Percentiles rank a stretch among this genome's conserved stretches.
These are phyloP conservation scores for Dothistroma septosporum DNA, from an alignment of 2,329 filamentous ascomycete species.

Conservation along the genomic window DNA sequence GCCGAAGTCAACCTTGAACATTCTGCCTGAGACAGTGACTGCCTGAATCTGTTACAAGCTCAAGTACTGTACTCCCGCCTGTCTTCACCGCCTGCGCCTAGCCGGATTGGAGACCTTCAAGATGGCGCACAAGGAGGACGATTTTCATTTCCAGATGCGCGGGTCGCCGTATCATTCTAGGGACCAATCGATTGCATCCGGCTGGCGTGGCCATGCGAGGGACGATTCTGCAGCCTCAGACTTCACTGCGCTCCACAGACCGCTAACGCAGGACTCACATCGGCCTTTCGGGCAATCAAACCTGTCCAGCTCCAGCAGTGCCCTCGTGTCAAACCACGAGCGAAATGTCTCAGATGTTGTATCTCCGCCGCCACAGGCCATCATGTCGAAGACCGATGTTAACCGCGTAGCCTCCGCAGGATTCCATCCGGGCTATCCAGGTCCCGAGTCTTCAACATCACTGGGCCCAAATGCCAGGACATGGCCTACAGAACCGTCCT, in stretches of 20 bases:
- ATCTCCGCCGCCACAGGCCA: conserved; percentile 16
- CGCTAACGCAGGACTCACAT: conserved; percentile 12
- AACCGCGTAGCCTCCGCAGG: conserved; percentile 15
- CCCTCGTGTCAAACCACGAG: conserved; percentile 14
- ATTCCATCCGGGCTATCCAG: conserved; percentile 20
- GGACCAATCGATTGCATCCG: conserved; percentile 17
- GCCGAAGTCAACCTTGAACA: not conserved
- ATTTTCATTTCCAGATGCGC: conserved; percentile 19
- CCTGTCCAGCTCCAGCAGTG: conserved; percentile 19
- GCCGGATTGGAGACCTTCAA: not conserved
- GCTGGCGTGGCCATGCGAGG: conserved; percentile 16
- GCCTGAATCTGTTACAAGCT: conserved; percentile 1
- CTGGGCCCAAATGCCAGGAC: conserved; percentile 7
- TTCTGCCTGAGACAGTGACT: not conserved
- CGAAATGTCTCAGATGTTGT: conserved; percentile 12
- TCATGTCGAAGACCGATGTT: conserved; percentile 6
- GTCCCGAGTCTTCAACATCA: conserved; percentile 19
- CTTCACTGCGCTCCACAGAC: conserved; percentile 11
- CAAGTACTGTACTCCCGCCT: not conserved
- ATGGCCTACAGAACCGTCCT: conserved; percentile 11
- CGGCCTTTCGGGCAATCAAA: conserved; percentile 16
- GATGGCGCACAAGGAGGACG: conserved; percentile 19
- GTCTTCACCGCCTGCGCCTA: conserved; percentile 1
- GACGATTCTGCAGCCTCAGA: conserved; percentile 2
- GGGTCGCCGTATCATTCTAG: conserved; percentile 21